phyloP scores from a whole-genome alignment of 2,329 filamentous ascomycete species.

The Myriosclerotinia curreyana region DNA sequence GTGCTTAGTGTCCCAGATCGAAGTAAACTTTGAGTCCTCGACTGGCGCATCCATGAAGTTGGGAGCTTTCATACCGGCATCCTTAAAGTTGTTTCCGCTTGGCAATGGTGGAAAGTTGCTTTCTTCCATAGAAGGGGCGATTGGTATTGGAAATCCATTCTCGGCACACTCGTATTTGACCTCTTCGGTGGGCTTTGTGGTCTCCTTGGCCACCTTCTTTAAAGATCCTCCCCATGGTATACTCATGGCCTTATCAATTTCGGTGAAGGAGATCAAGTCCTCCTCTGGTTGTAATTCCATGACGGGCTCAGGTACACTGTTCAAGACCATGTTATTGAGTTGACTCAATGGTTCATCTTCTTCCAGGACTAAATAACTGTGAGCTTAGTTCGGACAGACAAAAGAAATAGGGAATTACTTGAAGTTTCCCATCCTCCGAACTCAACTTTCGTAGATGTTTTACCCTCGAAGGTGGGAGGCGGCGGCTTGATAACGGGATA shows the following conservation, averaged over 20 bases:
- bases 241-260: constrained; percentile 19
- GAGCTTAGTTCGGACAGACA: background rate
- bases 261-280: constrained; percentile 24
- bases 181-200: background rate
- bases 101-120: constrained; percentile 16
- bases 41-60: constrained; percentile 21
- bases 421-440: constrained; percentile 17
- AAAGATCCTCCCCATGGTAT: background rate
- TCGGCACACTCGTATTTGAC: constrained; percentile 16
- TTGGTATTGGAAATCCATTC: constrained; percentile 3
- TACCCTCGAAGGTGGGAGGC: background rate
- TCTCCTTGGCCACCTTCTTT: constrained; percentile 7
- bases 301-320: background rate
- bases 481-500: background rate
- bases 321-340: background rate
- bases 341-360: constrained; percentile 4
- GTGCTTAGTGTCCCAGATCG: constrained; percentile 20
- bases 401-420: background rate
- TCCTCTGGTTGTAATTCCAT: constrained; percentile 19
- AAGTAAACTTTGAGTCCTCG: constrained; percentile 1
- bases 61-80: constrained; percentile 16
- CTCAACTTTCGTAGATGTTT: background rate
- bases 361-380: constrained; percentile 11
- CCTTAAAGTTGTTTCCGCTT: background rate
- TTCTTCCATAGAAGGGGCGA: constrained; percentile 17